Base-by-base conservation (phyloP, 2,329 filamentous ascomycete species). In the Penicillium sp. region DNA sequence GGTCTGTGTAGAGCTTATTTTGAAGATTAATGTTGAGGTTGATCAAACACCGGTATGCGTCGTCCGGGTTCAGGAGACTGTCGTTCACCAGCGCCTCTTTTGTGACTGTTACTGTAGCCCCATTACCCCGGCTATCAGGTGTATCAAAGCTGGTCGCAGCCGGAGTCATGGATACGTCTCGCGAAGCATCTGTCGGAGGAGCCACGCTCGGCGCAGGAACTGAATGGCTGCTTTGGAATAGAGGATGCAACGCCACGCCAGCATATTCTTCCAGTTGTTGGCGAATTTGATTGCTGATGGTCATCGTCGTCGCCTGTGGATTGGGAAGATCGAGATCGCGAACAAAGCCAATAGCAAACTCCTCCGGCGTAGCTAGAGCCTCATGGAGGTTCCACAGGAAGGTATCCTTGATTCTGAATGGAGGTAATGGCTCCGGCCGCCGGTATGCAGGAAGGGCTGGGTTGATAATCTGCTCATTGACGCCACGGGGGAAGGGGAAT, bases 351-450 rank as follows among this genome's bases (percentile, higher is more conserved):
- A 91, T 87, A n/a, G 95, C 95, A 75, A 98, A 99, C 73, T 96
- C 91, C 73, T 99, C 95, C 0, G 95, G 96, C 0, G 95, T 99
- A 56, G 93, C 91, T 61, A 97, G 83, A 0, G 92, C 91, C 80
- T 99, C 95, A 78, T 98, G 94, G 15, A 99, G 84, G 72, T 99
- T 99, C 95, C 95, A 99, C 56, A 97, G 81, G 72, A 99, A 98
- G n/a, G 91, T 90, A 71, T 99, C 95, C 72, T 96, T 93, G 60
- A 99, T 83, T 65, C 95, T 88, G 78, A 93, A 97, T 3, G 92
- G 90, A 0, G 93, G 88, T 15, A 93, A 93, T 64, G 87, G 79
- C 65, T 97, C 94, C 59, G 90, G 90, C 59, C 86, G 84, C 71
- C 89, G 89, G 80, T 96, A 97, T 59, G 93, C 88, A 15, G 92